These are phyloP conservation scores for Castanopsis chinensis DNA, from an alignment of 306 rosid genomes.

Conservation along the genomic window DNA sequence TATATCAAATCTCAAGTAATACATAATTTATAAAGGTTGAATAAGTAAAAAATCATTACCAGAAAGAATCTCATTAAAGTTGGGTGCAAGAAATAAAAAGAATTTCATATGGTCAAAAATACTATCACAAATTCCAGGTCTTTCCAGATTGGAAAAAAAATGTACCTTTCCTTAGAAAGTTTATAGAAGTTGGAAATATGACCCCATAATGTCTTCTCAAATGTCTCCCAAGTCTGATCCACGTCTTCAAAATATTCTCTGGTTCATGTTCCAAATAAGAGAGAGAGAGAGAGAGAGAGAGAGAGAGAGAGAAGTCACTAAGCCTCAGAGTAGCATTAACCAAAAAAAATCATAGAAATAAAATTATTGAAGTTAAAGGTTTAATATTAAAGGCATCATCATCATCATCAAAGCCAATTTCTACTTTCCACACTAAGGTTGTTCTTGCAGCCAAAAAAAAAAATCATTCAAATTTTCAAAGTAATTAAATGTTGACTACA, in stretches of 20 bases:
- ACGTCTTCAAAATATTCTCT: conserved; percentile 98
- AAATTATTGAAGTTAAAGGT: neutral
- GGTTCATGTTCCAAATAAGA: conserved; percentile 24
- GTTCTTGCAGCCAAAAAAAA: neutral
- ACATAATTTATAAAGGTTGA: conserved; percentile 1
- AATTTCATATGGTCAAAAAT: conserved; percentile 15
- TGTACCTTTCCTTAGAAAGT: conserved; percentile 91
- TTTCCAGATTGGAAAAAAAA: neutral
- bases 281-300: no score
- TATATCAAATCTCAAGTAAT: conserved; percentile 15
- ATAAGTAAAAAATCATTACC: neutral
- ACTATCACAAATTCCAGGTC: conserved; percentile 2
- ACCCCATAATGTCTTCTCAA: conserved; percentile 92
- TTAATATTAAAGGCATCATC: conserved; percentile 5
- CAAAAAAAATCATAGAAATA: conserved; percentile 3
- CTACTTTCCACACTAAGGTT: neutral
- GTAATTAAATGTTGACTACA: neutral
- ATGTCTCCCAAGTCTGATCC: conserved; percentile 90
- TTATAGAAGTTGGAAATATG: conserved; percentile 83
- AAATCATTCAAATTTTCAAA: neutral
- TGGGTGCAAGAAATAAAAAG: neutral
- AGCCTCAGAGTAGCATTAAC: neutral
- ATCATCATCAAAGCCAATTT: neutral
- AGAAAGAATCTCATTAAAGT: conserved; percentile 17
- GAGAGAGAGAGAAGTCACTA: conserved; percentile 11